Percentiles rank a stretch among this genome's conserved stretches.
phyloP scores from a whole-genome alignment of 164 flowering plant species.

The Macadamia tetraphylla region DNA sequence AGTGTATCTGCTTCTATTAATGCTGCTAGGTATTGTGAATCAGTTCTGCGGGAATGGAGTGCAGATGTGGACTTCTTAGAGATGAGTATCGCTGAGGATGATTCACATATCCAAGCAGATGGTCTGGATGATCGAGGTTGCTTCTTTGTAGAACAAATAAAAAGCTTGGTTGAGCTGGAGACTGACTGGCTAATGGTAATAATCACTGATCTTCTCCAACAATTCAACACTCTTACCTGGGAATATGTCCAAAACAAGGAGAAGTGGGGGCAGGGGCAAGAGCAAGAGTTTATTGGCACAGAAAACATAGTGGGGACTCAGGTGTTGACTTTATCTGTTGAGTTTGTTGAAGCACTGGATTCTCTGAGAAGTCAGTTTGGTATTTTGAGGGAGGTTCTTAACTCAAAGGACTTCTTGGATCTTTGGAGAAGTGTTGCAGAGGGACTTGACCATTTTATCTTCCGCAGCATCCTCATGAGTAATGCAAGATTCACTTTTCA shows the following conservation, averaged over 20 bases:
- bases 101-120: neutral
- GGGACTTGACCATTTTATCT: conserved; percentile 60
- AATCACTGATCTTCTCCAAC: conserved; percentile 34
- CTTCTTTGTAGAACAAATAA: conserved; percentile 52
- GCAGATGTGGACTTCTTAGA: conserved; percentile 50
- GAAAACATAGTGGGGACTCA: conserved; percentile 3
- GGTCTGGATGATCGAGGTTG: conserved; percentile 11
- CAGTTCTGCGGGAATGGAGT: conserved; percentile 51
- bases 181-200: conserved; percentile 53
- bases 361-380: conserved; percentile 29
- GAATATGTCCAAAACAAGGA: conserved; percentile 29
- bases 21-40: conserved; percentile 48
- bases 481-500: conserved; percentile 20
- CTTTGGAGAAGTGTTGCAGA: conserved; percentile 59
- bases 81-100: conserved; percentile 39
- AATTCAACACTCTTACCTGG: conserved; percentile 34
- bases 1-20: conserved; percentile 40
- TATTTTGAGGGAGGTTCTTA: conserved; percentile 25
- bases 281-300: conserved; percentile 3
- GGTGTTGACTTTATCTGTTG: conserved; percentile 24
- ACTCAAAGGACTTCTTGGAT: conserved; percentile 51
- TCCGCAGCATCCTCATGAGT: conserved; percentile 25
- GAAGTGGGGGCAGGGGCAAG: conserved; percentile 21
- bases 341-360: conserved; percentile 48
- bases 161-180: conserved; percentile 36